phyloP scores from a whole-genome alignment of 1,284 basidiomycete genomes.

The Ustilago lituana region DNA sequence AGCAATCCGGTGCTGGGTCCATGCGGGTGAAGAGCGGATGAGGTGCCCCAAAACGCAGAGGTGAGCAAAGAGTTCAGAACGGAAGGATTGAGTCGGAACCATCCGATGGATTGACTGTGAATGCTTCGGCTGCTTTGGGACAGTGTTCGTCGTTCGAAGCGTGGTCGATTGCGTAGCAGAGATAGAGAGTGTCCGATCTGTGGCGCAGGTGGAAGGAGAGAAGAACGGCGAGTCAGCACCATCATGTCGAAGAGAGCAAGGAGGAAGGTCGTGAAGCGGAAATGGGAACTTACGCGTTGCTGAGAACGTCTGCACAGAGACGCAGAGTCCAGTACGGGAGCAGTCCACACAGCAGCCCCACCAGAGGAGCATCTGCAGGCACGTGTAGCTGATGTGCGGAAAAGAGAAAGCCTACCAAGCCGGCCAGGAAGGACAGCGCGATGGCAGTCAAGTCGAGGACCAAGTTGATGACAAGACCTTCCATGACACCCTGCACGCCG shows the following conservation, averaged over 20 bases:
- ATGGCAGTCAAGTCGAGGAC: constrained; percentile 76
- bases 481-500: constrained; percentile 65
- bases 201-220: neutral
- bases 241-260: too few relatives aligned
- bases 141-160: constrained; percentile 69
- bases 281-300: constrained; percentile 74
- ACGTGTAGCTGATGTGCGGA: constrained; percentile 83
- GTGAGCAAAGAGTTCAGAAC: too few relatives aligned
- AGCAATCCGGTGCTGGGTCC: neutral
- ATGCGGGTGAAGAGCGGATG: too few relatives aligned
- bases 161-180: constrained; percentile 88
- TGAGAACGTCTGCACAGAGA: constrained; percentile 82
- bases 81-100: constrained; percentile 36
- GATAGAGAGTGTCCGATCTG: constrained; percentile 78
- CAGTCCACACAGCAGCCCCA: constrained; percentile 79
- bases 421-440: constrained; percentile 80
- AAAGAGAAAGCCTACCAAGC: constrained; percentile 83
- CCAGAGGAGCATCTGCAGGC: constrained; percentile 79
- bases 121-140: constrained; percentile 38
- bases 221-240: too few relatives aligned
- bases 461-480: constrained; percentile 75
- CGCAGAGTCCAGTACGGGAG: constrained; percentile 82
- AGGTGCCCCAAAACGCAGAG: too few relatives aligned
- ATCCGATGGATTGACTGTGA: constrained; percentile 32
- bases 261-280: too few relatives aligned